Evolutionary conservation across 148 eudicot genomes (phyloP), one percentile per base, ranked within the genome.

Genomic region (Fallopia convolvulus): DNA sequence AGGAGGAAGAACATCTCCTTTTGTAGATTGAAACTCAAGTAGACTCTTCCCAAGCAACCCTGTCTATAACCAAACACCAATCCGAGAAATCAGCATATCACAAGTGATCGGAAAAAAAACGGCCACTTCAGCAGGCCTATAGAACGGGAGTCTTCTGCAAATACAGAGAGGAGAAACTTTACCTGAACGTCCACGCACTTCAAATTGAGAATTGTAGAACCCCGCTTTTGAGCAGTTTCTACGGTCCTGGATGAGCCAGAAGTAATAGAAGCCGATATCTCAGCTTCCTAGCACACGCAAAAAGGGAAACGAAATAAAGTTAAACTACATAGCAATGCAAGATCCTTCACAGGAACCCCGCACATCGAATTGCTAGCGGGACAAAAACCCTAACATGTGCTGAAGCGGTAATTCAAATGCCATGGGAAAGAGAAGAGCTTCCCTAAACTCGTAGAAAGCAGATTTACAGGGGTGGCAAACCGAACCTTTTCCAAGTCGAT

Each of bases 151-250:
- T 42, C 26, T 55, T 18, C 60, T n/a, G 56, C 76, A 33, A 47
- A 74, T 46, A 14, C 52, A 74, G 52, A 74, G 21, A 53, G 18
- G 48, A 48, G 39, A 21, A 48, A 52, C n/a, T 72, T 60, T 44
- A 61, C 97, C 93, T 94, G 93, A 80, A 87, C 93, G 88, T 94
- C 98, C 20, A 92, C 97, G 82, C 98, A 94, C 86, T 94, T 94
- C 82, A 94, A 80, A 83, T 90, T 92, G 60, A 90, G 90, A 73
- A 94, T 89, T 61, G 92, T 88, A 77, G 95, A 90, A 42, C 98
- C 98, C 83, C 83, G 89, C 88, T 85, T 92, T 78, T 85, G 91
- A 82, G 93, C 93, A 79, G 80, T 72, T 15, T 92, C 98, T 71
- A 92, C 80, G 82, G 89, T 94, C 86, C 98, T 87, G 4, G 89